Base-by-base conservation (phyloP, 2,329 filamentous ascomycete genomes). In the Ceratocystis colombiana region DNA sequence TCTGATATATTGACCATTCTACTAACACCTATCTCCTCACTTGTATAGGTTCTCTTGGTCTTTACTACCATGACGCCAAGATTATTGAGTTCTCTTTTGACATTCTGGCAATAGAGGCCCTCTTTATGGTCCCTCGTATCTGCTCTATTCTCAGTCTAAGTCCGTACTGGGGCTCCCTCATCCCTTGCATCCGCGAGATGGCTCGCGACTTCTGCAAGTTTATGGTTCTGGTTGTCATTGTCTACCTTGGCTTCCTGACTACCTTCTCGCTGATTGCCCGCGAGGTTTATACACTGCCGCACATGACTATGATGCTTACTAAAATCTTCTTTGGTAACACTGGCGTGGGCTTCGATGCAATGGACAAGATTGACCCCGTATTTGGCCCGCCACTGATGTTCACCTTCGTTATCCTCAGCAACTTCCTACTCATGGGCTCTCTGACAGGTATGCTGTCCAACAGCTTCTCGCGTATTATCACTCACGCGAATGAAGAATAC, bases 131-230 rank as follows among this genome's bases (percentile, higher is more conserved):
- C 22, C 92, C 92, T 17, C 87, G 89, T 68, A 88, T 96, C 70
- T 96, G 88, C 76, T 95, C 91, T 15, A 82, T 96, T 64, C 80
- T 96, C 69, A 93, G 88, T 73, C 76, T 96, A 69, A 90, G 90
- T 71, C 89, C 90, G 1, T 96, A 95, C 73, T 96, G 94, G 82
- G 92, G 90, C 53, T 94, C 88, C 0, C 75, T 94, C 62, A 92
- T 96, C 68, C 92, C 91, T 0, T 95, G 92, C 69, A 80, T 96
- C 63, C 94, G 94, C 73, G 90, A 93, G 74, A 96, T 96, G 92
- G 88, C 88, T 48, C 93, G 92, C 75, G 90, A 96, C 73, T 96
- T 96, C 73, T 75, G 92, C 74, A 92, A 92, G 72, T 96, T 94
- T 73, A 82, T 85, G 76, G 88, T 89, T 1, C 80, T 93, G 30